Percentiles rank a stretch among this genome's conserved stretches.
Conservation (phyloP, 208 protist genomes). For the Leishmania mexicana region DNA sequence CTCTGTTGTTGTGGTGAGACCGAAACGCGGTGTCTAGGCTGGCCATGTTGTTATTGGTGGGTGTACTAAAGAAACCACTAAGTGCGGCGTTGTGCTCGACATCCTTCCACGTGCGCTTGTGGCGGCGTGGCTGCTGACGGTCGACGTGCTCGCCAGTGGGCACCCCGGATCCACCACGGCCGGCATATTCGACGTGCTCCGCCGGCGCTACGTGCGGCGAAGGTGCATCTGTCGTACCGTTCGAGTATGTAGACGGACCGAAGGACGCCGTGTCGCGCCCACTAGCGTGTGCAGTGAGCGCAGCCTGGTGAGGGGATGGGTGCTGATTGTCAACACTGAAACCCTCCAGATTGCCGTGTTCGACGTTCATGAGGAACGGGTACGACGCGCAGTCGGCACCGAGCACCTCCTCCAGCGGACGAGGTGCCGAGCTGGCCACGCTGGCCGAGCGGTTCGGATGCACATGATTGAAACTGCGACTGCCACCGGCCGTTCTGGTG, state of each 20-base stretch:
- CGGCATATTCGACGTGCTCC: not conserved
- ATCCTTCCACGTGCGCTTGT: constrained; percentile 26
- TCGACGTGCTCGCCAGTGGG: not conserved
- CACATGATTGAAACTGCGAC: not conserved
- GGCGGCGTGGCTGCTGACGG: constrained; percentile 3
- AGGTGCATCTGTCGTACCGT: not conserved
- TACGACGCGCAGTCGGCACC: constrained; percentile 8
- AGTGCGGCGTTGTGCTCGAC: constrained; percentile 40
- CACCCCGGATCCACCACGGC: not conserved
- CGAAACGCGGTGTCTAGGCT: not conserved
- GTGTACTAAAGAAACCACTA: constrained; percentile 40
- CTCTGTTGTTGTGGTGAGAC: constrained; percentile 1
- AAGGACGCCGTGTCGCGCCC: not conserved
- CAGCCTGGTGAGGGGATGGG: not conserved
- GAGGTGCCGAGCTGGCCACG: constrained; percentile 36
- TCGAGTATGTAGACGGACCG: no score
- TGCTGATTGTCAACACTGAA: not conserved
- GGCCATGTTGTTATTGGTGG: constrained; percentile 8
- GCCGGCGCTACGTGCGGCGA: not conserved
- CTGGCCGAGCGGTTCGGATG: constrained; percentile 12
- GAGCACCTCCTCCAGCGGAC: constrained; percentile 38
- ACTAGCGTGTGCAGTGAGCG: not conserved
- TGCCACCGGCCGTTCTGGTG: not conserved
- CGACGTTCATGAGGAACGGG: constrained; percentile 1
- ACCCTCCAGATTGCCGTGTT: constrained; percentile 3